Evolutionary conservation across 129 eudicot species (phyloP), one percentile per base, ranked within the genome.

Genomic region (Rutidosis leptorrhynchoides): DNA sequence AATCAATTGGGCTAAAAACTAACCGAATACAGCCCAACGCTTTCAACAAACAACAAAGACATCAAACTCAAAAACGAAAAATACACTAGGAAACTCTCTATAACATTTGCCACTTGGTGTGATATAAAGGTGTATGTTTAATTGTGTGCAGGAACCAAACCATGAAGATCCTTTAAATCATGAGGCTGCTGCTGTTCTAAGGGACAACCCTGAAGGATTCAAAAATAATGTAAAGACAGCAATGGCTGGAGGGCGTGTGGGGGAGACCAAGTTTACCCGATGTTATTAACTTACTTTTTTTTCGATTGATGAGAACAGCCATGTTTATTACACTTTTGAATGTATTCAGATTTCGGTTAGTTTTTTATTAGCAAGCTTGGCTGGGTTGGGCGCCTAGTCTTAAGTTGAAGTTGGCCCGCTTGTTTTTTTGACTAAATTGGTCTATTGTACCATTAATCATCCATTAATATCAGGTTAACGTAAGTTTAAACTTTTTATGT

Each of bases 141-240:
- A 32, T 14, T 10, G 46, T 74, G 59, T 83, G 77, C 79, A 83
- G 94, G 86, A 80, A 52, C 94, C 89, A 26, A 83, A 83, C 63
- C 78, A 75, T 76, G 94, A 78, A 72, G 94, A 86, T 79, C 94
- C 94, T 8, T 69, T 86, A 4, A 83, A 86, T 67, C 84, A 78
- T 54, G 94, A 86, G 17, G 94, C 94, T 35, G 89, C 94, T 14
- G 80, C 57, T 25, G 84, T 77, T 72, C 60, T 86, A 56, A 86
- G 94, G 79, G 86, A 86, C 64, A 86, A 80, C 51, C 88, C 93
- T 7, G 75, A 71, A 74, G 35, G 24, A 73, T 86, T 83, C 12
- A 61, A 65, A 27, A 35, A 79, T 33, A 83, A 86, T 28, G 94
- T 86, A 11, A 75, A 54, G 71, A 68, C 78, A 68, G 81, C 89